phyloP scores from a whole-genome alignment of 331 rosid genomes.

The Acacia concinna region DNA sequence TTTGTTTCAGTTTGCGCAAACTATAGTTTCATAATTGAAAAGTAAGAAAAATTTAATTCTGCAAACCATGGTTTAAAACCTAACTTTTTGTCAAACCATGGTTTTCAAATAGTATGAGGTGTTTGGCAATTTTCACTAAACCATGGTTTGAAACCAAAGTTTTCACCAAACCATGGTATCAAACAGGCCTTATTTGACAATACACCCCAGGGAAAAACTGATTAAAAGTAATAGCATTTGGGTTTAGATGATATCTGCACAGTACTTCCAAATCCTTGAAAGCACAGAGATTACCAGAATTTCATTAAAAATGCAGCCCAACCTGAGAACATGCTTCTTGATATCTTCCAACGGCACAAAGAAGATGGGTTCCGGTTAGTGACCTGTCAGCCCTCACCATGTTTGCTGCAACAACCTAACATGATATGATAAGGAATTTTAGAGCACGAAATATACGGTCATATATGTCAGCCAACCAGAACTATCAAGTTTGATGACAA shows the following conservation, averaged over 20 bases:
- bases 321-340: slow-evolving; percentile 99
- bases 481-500: slow-evolving; percentile 26
- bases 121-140: too few relatives aligned
- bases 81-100: too few relatives aligned
- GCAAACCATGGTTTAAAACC: too few relatives aligned
- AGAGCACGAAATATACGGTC: slow-evolving; percentile 15
- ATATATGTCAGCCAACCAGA: slow-evolving; percentile 17
- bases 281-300: slow-evolving; percentile 11
- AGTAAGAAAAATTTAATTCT: too few relatives aligned
- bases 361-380: slow-evolving; percentile 94
- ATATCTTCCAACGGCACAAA: slow-evolving; percentile 95
- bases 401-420: slow-evolving; percentile 97
- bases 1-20: too few relatives aligned
- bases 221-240: background rate
- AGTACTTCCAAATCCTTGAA: slow-evolving; percentile 14
- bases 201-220: background rate
- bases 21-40: too few relatives aligned
- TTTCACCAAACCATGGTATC: too few relatives aligned
- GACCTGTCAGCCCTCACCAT: slow-evolving; percentile 99
- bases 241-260: slow-evolving; percentile 8
- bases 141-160: too few relatives aligned
- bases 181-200: too few relatives aligned
- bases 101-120: too few relatives aligned
- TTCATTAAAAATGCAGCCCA: slow-evolving; percentile 24
- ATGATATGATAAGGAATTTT: slow-evolving; percentile 22